Conservation (phyloP, 495 filamentous ascomycete genomes). For the Trichocladium uniseriatum region DNA sequence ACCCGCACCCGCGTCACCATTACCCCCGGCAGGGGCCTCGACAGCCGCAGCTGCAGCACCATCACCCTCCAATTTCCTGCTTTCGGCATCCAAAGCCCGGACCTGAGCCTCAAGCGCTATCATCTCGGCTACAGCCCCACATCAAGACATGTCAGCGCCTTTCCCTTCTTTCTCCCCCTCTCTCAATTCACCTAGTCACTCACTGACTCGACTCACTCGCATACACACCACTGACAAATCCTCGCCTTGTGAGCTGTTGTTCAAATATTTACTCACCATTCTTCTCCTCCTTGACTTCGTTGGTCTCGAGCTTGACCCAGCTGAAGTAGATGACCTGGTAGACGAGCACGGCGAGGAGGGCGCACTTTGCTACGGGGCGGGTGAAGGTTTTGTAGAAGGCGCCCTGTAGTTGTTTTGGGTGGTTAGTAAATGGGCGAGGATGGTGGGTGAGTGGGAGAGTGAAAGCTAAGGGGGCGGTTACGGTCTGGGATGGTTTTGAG, state of each 20-base stretch:
- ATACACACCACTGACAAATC: too few relatives aligned
- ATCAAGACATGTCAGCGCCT: too few relatives aligned
- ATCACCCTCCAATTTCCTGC: neutral
- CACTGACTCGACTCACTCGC: neutral
- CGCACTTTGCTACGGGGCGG: constrained; percentile 72
- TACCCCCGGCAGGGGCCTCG: neutral
- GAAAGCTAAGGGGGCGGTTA: neutral
- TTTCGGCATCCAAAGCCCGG: constrained; percentile 6
- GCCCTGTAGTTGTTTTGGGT: constrained; percentile 35
- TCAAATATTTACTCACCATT: constrained; percentile 28
- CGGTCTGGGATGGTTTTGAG: constrained; percentile 10
- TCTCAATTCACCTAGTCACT: too few relatives aligned
- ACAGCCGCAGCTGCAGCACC: neutral
- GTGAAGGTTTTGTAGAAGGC: constrained; percentile 72
- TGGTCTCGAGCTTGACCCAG: constrained; percentile 79
- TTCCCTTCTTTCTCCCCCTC: too few relatives aligned
- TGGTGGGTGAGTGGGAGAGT: neutral
- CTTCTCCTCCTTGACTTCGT: constrained; percentile 58
- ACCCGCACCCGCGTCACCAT: neutral
- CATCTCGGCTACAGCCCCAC: constrained; percentile 12
- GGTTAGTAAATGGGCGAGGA: neutral
- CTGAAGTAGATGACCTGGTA: constrained; percentile 80
- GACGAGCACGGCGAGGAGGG: constrained; percentile 75
- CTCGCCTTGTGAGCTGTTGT: neutral
- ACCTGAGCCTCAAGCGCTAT: constrained; percentile 18